Evolutionary conservation across 768 basidiomycete genomes (phyloP), one percentile per base, ranked within the genome.

Genomic region (Glaciozyma antarctica): DNA sequence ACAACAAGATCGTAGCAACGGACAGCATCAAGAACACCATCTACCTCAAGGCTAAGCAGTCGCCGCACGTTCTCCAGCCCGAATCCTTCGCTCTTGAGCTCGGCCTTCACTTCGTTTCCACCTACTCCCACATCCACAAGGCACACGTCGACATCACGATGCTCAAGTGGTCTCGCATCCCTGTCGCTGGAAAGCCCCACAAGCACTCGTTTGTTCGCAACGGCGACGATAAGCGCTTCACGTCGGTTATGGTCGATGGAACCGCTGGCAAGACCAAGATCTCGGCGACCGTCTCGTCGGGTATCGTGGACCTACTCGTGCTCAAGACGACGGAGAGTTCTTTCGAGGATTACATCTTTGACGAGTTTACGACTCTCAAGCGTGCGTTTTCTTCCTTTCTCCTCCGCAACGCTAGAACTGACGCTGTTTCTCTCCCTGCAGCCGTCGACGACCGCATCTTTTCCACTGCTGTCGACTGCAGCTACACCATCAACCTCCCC

Each of bases 1-100:
- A 98, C 77, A 82, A 82, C 4, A 84, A 86, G 15, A 81, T 95
- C 15, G 90, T 98, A 3, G 86, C 93, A 3, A 98, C 92, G 1
- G 93, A 98, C 77, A 88, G 89, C 1, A 86, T 80, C 67, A 80
- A 80, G 74, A 79, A 79, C 71, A 79, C 77, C 3, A 32, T 62
- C 68, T 62, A 72, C 65, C 43, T 64, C 61, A 67, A 58, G 44
- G 90, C 93, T 32, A 98, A 97, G 77, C 82, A 84, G 17, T 94
- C 92, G 0, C 90, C 91, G 5, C 82, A 95, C 72, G 82, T 95
- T 63, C 83, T 95, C 54, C 80, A 81, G 51, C 86, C 91, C 0
- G 89, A 92, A 73, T 81, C 83, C 58, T 97, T 97, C 73, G 93
- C 88, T 0, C 79, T 94, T 13, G 90, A 98, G 71, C 80, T 98